Evolutionary conservation across 2,329 filamentous ascomycete genomes (phyloP), one percentile per base, ranked within the genome.

Genomic region (Fusarium sp.): DNA sequence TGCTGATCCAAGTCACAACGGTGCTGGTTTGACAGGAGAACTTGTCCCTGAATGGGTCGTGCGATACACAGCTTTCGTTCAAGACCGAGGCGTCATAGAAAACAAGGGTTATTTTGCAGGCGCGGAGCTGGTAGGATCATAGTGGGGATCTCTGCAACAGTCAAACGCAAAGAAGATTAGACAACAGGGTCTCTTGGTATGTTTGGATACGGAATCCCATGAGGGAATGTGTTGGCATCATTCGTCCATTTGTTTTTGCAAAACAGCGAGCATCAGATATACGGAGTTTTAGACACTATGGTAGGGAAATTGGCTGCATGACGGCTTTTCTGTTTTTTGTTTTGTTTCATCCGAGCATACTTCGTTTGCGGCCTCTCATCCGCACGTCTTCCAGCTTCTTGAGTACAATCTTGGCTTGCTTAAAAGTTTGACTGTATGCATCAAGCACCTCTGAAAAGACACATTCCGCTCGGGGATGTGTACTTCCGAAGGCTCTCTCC

Each of bases 51-150:
- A 95, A 78, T 99, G 96, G 95, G 96, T 98, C 28, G 91, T 95
- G 72, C 97, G 98, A 79, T 99, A 99, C 79, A 98, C 95, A 40
- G 96, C 96, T 2, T 95, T 98, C 62, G 93, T 98, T 42, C 92
- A 92, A 79, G 92, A 98, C 78, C 87, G 96, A 56, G 96, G 96
- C 16, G 96, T 99, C 11, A 95, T 99, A 71, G 96, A 99, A 84
- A 97, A 96, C 78, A 99, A 98, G 84, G 96, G 96, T 10, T 98
- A 98, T 80, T 98, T 98, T 83, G 95, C 95, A 2, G 89, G 90
- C 21, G 95, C 94, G 5, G 90, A 93, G 77, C 80, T 96, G 70
- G 82, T 83, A 48, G 83, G 84, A 58, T 62, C 65, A 49, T 80
- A 75, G 56, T 49, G 54, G 41, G 43, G 43, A 60, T 20, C 25